These are phyloP conservation scores for Aspergillus luchuensis DNA, from an alignment of 2,329 filamentous ascomycete genomes.

Conservation along the genomic window DNA sequence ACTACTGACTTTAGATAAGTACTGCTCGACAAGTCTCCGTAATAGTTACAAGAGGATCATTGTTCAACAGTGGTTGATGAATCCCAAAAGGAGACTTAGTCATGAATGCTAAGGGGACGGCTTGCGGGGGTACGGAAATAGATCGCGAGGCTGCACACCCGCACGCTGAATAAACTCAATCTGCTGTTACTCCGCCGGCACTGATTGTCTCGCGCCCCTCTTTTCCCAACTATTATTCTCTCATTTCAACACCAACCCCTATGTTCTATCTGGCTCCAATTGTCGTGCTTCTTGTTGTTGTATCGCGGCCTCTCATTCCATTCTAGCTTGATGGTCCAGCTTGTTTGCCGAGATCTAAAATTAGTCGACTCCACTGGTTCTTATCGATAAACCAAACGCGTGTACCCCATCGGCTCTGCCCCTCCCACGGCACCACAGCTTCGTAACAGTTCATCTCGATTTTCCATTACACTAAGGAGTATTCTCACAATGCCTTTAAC, in stretches of 20 bases:
- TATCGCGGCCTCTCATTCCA: not conserved
- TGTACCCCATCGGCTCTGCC: not conserved
- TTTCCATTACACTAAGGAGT: not conserved
- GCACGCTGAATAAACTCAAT: not conserved
- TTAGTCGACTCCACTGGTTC: slow-evolving; percentile 1
- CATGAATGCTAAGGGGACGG: no score
- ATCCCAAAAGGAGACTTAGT: no score
- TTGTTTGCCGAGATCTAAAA: not conserved
- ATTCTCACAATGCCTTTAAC: slow-evolving; percentile 20
- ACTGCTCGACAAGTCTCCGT: no score
- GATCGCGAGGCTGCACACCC: not conserved
- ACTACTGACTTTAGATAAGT: no score
- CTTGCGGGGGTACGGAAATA: not conserved
- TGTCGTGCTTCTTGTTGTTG: not conserved
- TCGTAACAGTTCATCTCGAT: no score
- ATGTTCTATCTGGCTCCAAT: not conserved
- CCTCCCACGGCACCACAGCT: not conserved
- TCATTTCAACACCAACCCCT: not conserved
- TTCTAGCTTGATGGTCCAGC: not conserved
- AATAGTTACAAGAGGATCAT: no score
- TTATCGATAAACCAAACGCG: not conserved
- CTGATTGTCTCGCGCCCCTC: not conserved
- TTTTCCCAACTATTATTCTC: not conserved
- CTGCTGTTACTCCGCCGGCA: not conserved
- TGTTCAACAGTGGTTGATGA: no score